A percentile compares a stretch with the other conserved stretches of the same genome.
These are phyloP conservation scores for Eragrostis curvula DNA, from an alignment of 176 grass and related monocot genomes.

Conservation along the genomic window DNA sequence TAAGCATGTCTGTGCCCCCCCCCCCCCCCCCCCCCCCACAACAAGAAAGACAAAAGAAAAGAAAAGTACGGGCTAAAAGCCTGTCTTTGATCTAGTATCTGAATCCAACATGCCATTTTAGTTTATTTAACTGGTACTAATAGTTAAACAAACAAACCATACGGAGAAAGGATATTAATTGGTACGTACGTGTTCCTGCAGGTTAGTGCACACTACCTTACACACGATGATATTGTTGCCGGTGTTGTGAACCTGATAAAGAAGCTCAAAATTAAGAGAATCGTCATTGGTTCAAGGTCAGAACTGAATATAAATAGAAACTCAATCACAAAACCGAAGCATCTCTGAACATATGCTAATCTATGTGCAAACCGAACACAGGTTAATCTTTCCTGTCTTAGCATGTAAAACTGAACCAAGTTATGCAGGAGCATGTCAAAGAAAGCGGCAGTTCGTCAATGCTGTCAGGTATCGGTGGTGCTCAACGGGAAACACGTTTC, in stretches of 20 bases:
- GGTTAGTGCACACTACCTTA: constrained; percentile 50
- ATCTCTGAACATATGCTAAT: constrained; percentile 12
- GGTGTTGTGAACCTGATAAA: constrained; percentile 58
- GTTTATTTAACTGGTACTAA: constrained; percentile 9
- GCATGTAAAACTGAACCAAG: constrained; percentile 17
- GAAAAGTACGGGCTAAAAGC: not conserved
- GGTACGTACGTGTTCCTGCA: constrained; percentile 30
- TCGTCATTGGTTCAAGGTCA: constrained; percentile 60
- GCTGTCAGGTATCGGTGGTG: constrained; percentile 56
- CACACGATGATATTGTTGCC: constrained; percentile 45
- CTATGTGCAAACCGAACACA: not conserved
- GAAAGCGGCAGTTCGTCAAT: constrained; percentile 33
- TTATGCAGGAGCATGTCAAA: constrained; percentile 53
- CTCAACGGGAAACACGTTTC: constrained; percentile 53
- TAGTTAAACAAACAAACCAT: constrained; percentile 5
- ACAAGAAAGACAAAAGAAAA: not conserved
- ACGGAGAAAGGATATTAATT: constrained; percentile 3
- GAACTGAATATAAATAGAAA: constrained; percentile 12
- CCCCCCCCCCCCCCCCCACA: too few species aligned
- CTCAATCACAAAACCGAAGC: not conserved
- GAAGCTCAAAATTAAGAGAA: constrained; percentile 51
- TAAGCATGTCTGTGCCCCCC: constrained; percentile 7
- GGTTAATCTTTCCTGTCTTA: not conserved
- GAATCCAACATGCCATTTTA: not conserved
- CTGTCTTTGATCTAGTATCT: constrained; percentile 12